These are phyloP conservation scores for Mortierella sp. DNA, from an alignment of 371 early-diverging fungal genomes.

Conservation along the genomic window DNA sequence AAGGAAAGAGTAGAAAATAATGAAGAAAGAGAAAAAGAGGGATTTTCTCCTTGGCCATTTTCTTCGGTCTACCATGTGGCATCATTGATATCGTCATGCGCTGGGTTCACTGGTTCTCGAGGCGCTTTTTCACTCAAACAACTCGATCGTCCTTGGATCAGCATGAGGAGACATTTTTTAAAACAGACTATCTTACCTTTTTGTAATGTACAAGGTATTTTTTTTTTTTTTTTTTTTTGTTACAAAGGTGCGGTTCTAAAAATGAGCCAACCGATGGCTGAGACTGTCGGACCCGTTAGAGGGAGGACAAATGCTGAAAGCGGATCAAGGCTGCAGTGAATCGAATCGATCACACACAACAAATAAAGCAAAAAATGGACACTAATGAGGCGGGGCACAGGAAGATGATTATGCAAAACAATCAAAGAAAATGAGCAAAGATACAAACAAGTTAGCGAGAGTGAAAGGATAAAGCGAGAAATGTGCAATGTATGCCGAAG, in stretches of 20 bases:
- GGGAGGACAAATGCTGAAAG: background rate
- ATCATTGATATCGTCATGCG: slow-evolving; percentile 15
- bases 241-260: slow-evolving; percentile 4
- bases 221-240: no score
- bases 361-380: background rate
- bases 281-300: slow-evolving; percentile 1
- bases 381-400: background rate
- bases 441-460: background rate
- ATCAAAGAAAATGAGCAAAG: background rate
- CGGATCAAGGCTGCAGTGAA: background rate
- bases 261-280: slow-evolving; percentile 22
- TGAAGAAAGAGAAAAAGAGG: slow-evolving; percentile 1
- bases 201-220: slow-evolving; percentile 1
- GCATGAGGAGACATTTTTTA: no score
- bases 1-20: background rate
- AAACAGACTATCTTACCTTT: background rate
- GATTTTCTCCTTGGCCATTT: slow-evolving; percentile 3
- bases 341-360: background rate
- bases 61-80: slow-evolving; percentile 17
- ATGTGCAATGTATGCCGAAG: background rate
- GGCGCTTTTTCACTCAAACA: background rate
- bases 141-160: background rate
- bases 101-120: slow-evolving; percentile 15
- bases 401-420: slow-evolving; percentile 6
- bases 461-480: background rate